These are phyloP conservation scores for Pleurotus eryngii DNA, from an alignment of 768 basidiomycete genomes.

Conservation along the genomic window DNA sequence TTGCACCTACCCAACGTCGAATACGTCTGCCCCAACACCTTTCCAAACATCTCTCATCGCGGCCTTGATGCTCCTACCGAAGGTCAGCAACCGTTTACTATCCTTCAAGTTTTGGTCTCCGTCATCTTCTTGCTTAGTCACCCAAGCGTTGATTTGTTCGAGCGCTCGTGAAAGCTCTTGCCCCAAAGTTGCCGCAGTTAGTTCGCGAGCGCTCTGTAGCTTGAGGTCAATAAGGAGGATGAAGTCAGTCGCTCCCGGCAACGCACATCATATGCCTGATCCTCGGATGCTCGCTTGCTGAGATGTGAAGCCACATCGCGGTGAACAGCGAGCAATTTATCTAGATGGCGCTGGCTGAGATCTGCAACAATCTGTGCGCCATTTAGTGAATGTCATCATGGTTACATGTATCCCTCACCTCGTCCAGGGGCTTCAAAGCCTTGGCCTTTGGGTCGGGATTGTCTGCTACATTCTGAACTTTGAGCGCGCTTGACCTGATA, in stretches of 20 bases:
- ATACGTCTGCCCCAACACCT: conserved; percentile 65
- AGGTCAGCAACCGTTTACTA: conserved; percentile 34
- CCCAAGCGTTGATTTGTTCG: conserved; percentile 48
- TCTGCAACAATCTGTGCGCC: conserved; percentile 48
- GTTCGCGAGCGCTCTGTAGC: conserved; percentile 75
- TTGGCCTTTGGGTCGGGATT: conserved; percentile 28
- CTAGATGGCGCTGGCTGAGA: conserved; percentile 47
- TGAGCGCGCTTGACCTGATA: conserved; percentile 58
- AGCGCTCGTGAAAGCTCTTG: conserved; percentile 77
- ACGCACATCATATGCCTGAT: conserved; percentile 78
- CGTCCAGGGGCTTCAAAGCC: conserved; percentile 61
- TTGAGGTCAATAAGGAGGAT: conserved; percentile 1
- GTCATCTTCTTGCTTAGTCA: conserved; percentile 43
- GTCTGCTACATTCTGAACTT: conserved; percentile 32
- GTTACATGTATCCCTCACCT: conserved; percentile 40
- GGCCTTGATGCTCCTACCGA: conserved; percentile 56
- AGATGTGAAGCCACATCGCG: conserved; percentile 66
- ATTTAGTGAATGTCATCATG: not conserved
- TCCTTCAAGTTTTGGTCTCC: conserved; percentile 45
- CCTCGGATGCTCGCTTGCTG: conserved; percentile 67
- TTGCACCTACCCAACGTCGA: conserved; percentile 68
- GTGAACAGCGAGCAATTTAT: conserved; percentile 59
- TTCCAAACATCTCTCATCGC: conserved; percentile 76
- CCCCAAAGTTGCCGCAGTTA: conserved; percentile 76
- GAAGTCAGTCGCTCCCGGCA: not conserved